Percentiles rank a stretch among this genome's conserved stretches.
Evolutionary conservation across 495 filamentous ascomycete genomes (phyloP).

Genomic region (Aspergillus saccharolyticus): DNA sequence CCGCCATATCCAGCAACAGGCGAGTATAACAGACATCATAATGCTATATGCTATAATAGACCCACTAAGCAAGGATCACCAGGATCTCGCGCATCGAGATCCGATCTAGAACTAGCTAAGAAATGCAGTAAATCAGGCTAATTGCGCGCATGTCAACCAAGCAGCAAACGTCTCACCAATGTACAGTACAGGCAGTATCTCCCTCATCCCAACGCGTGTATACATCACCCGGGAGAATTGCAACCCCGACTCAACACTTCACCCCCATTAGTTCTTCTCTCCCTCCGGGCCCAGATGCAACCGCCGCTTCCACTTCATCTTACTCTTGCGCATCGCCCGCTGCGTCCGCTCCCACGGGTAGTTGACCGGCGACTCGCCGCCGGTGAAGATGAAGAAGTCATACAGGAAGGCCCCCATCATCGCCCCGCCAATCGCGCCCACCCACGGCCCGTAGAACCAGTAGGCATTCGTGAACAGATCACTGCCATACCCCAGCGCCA

Average conservation of each 20-base stretch:
- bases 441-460: conserved; percentile 51
- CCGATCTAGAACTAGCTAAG: no score
- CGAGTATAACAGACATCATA: background rate
- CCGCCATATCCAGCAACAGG: background rate
- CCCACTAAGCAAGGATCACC: background rate
- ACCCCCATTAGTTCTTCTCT: background rate
- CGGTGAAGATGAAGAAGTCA: conserved; percentile 51
- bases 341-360: conserved; percentile 39
- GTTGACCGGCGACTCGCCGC: conserved; percentile 49
- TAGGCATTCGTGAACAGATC: conserved; percentile 40
- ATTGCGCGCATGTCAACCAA: background rate
- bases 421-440: conserved; percentile 39
- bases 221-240: background rate
- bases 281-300: conserved; percentile 19
- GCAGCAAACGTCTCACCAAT: background rate
- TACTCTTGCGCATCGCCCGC: conserved; percentile 31
- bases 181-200: background rate
- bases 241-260: background rate
- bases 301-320: conserved; percentile 29
- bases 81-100: background rate
- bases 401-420: conserved; percentile 46
- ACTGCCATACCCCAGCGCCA: conserved; percentile 39
- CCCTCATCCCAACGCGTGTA: background rate
- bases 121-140: background rate
- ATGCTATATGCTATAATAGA: background rate